A percentile compares a stretch with the other conserved stretches of the same genome.
Evolutionary conservation across 345 rosid genomes (phyloP).

Genomic region (Eucalyptus victrix): DNA sequence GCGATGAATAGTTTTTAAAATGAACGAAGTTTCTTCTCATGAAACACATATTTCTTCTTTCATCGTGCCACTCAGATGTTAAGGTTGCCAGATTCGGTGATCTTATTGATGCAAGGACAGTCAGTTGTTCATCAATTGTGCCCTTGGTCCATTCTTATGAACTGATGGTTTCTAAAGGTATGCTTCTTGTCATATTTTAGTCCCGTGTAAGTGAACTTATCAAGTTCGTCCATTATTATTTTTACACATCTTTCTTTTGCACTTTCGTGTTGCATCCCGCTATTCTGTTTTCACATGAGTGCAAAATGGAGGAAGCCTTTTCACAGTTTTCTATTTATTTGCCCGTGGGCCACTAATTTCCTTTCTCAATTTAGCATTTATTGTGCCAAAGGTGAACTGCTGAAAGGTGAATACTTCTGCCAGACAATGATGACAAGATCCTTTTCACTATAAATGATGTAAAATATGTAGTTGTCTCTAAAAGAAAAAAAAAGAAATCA

Average conservation of each 20-base stretch:
- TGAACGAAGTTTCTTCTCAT: too few relatives aligned
- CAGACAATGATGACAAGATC: neutral
- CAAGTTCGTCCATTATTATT: neutral
- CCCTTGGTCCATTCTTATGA: slow-evolving; percentile 15
- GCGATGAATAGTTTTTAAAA: too few relatives aligned
- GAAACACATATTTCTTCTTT: neutral
- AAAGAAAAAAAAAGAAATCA: neutral
- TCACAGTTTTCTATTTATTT: neutral
- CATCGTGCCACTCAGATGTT: slow-evolving; percentile 12
- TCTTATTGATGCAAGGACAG: slow-evolving; percentile 28
- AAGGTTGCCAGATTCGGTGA: slow-evolving; percentile 27
- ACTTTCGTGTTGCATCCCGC: neutral
- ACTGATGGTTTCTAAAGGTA: slow-evolving; percentile 25
- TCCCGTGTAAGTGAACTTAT: neutral
- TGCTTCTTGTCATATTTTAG: neutral
- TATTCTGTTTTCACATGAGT: neutral
- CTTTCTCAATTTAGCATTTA: neutral
- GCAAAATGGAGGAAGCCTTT: neutral
- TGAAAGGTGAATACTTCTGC: neutral
- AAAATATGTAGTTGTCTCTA: neutral
- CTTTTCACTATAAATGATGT: neutral
- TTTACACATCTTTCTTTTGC: neutral
- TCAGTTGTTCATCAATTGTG: slow-evolving; percentile 20
- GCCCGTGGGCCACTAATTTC: neutral
- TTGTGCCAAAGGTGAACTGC: neutral